Conservation (phyloP, 768 basidiomycete species). For the Mycena vulgaris region DNA sequence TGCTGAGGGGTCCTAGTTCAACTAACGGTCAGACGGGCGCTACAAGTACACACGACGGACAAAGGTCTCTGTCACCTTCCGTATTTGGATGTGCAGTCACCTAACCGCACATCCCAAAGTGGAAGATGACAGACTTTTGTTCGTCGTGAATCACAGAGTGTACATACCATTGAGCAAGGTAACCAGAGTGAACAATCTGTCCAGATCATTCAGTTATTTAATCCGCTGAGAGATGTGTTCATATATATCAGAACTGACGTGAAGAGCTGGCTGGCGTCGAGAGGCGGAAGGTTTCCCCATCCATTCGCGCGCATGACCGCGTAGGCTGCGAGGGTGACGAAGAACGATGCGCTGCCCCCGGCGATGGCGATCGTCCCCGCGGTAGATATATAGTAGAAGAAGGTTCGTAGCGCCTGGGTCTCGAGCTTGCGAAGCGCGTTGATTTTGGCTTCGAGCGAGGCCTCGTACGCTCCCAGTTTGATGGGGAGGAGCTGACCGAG, state of each 20-base stretch:
- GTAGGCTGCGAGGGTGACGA: constrained; percentile 27
- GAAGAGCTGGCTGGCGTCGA: constrained; percentile 22
- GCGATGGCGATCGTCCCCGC: constrained; percentile 12
- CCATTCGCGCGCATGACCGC: constrained; percentile 15
- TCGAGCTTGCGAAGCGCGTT: constrained; percentile 16
- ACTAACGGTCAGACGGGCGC: constrained; percentile 12
- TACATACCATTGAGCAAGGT: constrained; percentile 11
- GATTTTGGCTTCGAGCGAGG: constrained; percentile 11
- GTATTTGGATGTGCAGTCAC: not conserved
- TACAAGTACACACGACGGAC: not conserved
- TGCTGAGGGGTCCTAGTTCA: constrained; percentile 8
- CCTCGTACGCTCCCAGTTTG: constrained; percentile 32
- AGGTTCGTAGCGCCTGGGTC: not conserved
- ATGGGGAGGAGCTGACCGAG: constrained; percentile 33
- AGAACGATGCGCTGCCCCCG: constrained; percentile 18
- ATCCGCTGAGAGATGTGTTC: not conserved
- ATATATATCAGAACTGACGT: constrained; percentile 6
- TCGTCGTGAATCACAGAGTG: not conserved
- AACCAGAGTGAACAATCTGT: constrained; percentile 18
- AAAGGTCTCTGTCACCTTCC: not conserved
- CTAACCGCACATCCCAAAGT: too few species aligned
- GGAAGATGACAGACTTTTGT: too few species aligned
- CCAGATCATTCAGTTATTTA: not conserved
- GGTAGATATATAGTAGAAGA: constrained; percentile 4
- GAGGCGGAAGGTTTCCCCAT: constrained; percentile 3